phyloP scores from a whole-genome alignment of 129 eudicot species.

The Solidago caesia region DNA sequence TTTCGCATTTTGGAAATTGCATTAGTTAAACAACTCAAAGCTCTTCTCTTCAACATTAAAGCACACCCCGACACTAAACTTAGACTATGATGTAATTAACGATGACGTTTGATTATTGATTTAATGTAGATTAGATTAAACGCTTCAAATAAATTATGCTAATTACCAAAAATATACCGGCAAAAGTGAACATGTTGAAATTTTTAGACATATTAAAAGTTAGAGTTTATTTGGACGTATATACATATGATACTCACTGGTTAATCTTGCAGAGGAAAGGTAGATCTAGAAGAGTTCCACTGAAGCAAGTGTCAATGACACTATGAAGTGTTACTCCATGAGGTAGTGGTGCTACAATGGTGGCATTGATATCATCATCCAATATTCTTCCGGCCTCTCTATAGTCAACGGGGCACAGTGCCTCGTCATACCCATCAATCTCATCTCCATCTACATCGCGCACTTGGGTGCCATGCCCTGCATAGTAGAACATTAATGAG shows the following conservation, averaged over 20 bases:
- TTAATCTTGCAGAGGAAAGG: slow-evolving; percentile 52
- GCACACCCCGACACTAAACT: no score
- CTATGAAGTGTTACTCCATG: slow-evolving; percentile 67
- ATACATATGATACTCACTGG: slow-evolving; percentile 35
- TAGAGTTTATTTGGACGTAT: neutral
- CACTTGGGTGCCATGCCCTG: slow-evolving; percentile 59
- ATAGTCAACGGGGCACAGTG: slow-evolving; percentile 73
- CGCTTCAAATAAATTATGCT: neutral
- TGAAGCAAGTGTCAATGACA: slow-evolving; percentile 61
- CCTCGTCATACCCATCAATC: slow-evolving; percentile 63
- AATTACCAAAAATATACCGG: no score
- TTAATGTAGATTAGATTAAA: no score
- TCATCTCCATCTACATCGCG: slow-evolving; percentile 65
- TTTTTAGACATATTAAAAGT: neutral
- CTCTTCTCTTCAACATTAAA: no score
- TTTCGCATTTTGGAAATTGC: neutral
- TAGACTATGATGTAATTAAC: no score
- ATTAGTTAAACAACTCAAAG: neutral
- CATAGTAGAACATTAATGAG: slow-evolving; percentile 67
- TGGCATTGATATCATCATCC: slow-evolving; percentile 72
- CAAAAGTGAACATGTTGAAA: no score
- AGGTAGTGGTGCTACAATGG: slow-evolving; percentile 66
- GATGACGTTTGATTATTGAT: no score
- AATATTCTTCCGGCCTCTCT: slow-evolving; percentile 47
- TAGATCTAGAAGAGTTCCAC: slow-evolving; percentile 71